Evolutionary conservation across 208 protist genomes (phyloP), one percentile per base, ranked within the genome.

Genomic region (Naegleria gruberi): DNA sequence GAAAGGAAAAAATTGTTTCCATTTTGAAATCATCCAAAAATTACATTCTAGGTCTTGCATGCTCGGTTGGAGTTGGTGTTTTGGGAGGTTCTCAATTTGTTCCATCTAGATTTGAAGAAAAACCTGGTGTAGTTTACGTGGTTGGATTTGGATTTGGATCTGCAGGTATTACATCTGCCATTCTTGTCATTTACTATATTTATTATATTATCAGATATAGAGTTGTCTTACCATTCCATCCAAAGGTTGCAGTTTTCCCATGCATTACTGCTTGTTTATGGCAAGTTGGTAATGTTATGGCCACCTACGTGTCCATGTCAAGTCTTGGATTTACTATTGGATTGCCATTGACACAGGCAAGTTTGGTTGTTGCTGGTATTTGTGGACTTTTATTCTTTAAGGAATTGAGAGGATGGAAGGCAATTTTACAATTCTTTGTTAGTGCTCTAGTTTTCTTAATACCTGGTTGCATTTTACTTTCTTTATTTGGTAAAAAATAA

Each of bases 361-460:
- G 30, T 46, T 37, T 89, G 15, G 87, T 89, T 42, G 87, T 89
- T 0, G 42, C 23, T 23, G 87, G 87, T 30, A 44, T 89, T n/a
- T 57, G 19, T 81, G 87, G 87, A 57, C 17, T 89, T 7, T 15
- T 89, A 19, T 42, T 89, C 17, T 89, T 89, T 30, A 81, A 40
- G 57, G 87, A 89, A n/a, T 37, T 89, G 8, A 44, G 10, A 44
- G 87, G 87, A n/a, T 46, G 40, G 87, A 89, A 57, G 19, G 3
- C 65, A 30, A 89, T 89, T 57, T 3, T 30, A 45, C 65, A 84
- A 46, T 89, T 89, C 40, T 45, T 46, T 57, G 87, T 57, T 19
- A 47, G n/a, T n/a, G 44, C 87, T 30, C 17, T 89, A 47, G 7
- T 89, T 26, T 81, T 89, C n/a, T 83, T 89, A 37, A 30, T 86